Conservation (phyloP, 1,284 basidiomycete species). For the Cutaneotrichosporon dermatis region DNA sequence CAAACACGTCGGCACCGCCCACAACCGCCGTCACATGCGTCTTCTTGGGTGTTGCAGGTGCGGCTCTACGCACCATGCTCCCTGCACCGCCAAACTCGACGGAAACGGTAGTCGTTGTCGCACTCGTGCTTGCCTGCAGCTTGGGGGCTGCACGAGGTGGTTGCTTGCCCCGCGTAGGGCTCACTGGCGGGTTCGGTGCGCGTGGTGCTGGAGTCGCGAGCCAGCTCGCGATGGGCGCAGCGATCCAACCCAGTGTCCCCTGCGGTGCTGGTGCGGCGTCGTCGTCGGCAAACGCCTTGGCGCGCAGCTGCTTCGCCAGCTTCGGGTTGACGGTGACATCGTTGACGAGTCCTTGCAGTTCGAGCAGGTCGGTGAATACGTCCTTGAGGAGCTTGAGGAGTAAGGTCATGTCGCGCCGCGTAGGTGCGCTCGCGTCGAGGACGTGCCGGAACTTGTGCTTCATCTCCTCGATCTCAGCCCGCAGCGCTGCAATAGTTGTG, state of each 20-base stretch:
- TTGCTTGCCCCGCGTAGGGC: slow-evolving; percentile 10
- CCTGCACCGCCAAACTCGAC: slow-evolving; percentile 83
- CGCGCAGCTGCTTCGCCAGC: slow-evolving; percentile 64
- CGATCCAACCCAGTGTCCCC: slow-evolving; percentile 63
- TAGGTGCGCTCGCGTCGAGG: slow-evolving; percentile 61
- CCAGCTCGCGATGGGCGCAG: slow-evolving; percentile 50
- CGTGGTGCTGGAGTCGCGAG: slow-evolving; percentile 36
- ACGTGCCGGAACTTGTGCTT: slow-evolving; percentile 66
- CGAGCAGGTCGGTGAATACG: slow-evolving; percentile 74
- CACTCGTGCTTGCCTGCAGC: slow-evolving; percentile 70
- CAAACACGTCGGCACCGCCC: slow-evolving; percentile 1
- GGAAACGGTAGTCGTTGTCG: slow-evolving; percentile 81
- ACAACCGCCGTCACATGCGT: not conserved
- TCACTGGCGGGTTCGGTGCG: slow-evolving; percentile 14
- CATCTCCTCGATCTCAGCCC: slow-evolving; percentile 66
- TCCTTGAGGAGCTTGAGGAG: slow-evolving; percentile 84
- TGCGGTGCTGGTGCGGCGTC: slow-evolving; percentile 46
- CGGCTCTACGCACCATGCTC: slow-evolving; percentile 59
- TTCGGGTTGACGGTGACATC: slow-evolving; percentile 84
- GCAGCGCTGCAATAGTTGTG: slow-evolving; percentile 70
- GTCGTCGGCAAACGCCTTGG: slow-evolving; percentile 56
- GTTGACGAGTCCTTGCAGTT: slow-evolving; percentile 77
- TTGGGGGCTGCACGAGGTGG: slow-evolving; percentile 60
- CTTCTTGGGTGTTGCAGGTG: slow-evolving; percentile 50
- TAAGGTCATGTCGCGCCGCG: slow-evolving; percentile 74